Percentiles rank a stretch among this genome's conserved stretches.
phyloP scores from a whole-genome alignment of 768 basidiomycete genomes.

The Rubroboletus pulcherrimus region DNA sequence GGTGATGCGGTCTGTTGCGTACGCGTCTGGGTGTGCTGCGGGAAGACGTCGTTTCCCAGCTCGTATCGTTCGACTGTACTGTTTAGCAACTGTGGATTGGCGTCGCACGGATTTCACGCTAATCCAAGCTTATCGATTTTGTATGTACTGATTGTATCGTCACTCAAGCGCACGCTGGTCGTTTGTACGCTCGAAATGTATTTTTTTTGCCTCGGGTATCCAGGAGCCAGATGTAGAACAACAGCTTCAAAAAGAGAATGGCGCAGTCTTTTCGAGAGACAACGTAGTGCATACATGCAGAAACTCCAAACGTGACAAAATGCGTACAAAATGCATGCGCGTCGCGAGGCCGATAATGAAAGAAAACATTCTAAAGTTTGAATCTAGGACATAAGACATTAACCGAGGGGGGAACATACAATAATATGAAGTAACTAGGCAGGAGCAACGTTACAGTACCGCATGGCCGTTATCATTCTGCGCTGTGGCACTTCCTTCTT shows the following conservation, averaged over 20 bases:
- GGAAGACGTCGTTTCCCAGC: neutral
- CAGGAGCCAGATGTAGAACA: no score
- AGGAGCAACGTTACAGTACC: slow-evolving; percentile 6
- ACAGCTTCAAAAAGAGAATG: neutral
- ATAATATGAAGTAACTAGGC: slow-evolving; percentile 4
- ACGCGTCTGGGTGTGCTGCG: neutral
- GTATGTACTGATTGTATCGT: slow-evolving; percentile 5
- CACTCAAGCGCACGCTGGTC: neutral
- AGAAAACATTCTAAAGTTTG: slow-evolving; percentile 24
- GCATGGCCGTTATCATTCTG: slow-evolving; percentile 12
- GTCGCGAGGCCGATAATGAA: slow-evolving; percentile 9
- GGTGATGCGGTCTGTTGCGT: slow-evolving; percentile 1
- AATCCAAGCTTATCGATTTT: neutral
- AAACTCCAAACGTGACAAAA: slow-evolving; percentile 6
- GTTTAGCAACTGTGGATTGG: neutral
- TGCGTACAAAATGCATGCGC: slow-evolving; percentile 23
- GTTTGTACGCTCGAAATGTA: slow-evolving; percentile 5
- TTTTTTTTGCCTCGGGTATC: neutral
- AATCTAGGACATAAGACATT: slow-evolving; percentile 21
- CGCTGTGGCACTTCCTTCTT: slow-evolving; percentile 13
- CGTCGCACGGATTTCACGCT: neutral
- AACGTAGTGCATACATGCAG: slow-evolving; percentile 17
- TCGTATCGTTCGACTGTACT: slow-evolving; percentile 6
- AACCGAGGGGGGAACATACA: slow-evolving; percentile 4
- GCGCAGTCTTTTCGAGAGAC: neutral